Base-by-base conservation (phyloP, 2,329 filamentous ascomycete genomes). In the Calonectria ilicicola region DNA sequence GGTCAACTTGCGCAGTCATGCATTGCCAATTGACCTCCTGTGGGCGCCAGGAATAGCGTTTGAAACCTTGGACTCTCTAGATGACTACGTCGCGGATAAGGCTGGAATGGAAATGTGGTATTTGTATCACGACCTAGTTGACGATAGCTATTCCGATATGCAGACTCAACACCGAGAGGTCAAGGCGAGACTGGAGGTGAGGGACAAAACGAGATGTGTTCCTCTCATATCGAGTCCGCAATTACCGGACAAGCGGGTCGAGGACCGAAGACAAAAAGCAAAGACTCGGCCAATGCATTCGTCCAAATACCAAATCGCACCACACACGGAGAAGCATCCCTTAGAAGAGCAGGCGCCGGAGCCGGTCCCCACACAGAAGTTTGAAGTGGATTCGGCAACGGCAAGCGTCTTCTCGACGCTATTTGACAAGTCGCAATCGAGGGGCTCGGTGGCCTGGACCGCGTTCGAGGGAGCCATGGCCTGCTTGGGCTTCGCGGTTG, bases 41-140 rank as follows among this genome's bases (percentile, higher is more conserved):
- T 70, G 83, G 0, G 82, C 87, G 65, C 84, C 85, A 0, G 84
- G 82, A 0, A 81, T 85, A 80, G 79, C 84, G 0, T 72, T 79
- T 2, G 73, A 71, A 0, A 84, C 86, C 2, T 75, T 88, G 5
- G 75, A 78, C 2, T 72, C 75, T 0, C 79, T 89, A 0, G 81
- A 87, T 44, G 23, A 75, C 10, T 85, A 85, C 56, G 67, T 89
- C 2, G 38, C 79, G 1, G 79, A 84, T 0, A 85, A 84, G 26
- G 74, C 81, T 0, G 86, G 86, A 2, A 79, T 81, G 0, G 84
- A 81, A 21, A 72, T 88, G 17, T 84, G 83, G 2, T 82, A 82
- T 46, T 75, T 88, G 0, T 89, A 88, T 71, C 80, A 86, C 56
- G 84, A 87, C 60, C 65, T 86, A 7, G 76, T 87, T 3, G 79